Percentiles rank a stretch among this genome's conserved stretches.
Conservation (phyloP, 805 yeast genomes). For the Wickerhamomyces chambardii region DNA sequence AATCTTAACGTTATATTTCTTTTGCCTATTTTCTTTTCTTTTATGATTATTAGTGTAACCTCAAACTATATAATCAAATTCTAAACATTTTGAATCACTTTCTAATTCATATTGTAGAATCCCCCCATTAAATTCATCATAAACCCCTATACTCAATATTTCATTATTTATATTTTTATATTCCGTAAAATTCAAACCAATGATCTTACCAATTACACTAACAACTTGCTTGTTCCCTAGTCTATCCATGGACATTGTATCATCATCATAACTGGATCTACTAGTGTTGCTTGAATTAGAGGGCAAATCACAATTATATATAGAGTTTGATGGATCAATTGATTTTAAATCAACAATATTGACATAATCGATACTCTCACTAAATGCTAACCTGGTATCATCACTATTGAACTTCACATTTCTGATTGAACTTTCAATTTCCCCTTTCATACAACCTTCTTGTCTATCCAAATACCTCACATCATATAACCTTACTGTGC, state of each 20-base stretch:
- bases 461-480: slow-evolving; percentile 21
- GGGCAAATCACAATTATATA: too few relatives aligned
- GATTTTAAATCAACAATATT: slow-evolving; percentile 35
- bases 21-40: too few relatives aligned
- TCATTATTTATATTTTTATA: slow-evolving; percentile 31
- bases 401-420: slow-evolving; percentile 45
- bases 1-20: too few relatives aligned
- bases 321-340: too few relatives aligned
- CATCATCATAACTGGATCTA: too few relatives aligned
- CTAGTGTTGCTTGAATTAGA: too few relatives aligned
- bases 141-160: slow-evolving; percentile 41
- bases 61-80: slow-evolving; percentile 34
- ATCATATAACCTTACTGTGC: slow-evolving; percentile 47
- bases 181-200: slow-evolving; percentile 41
- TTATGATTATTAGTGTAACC: too few relatives aligned
- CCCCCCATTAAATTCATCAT: slow-evolving; percentile 51
- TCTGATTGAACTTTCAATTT: slow-evolving; percentile 39
- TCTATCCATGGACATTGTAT: not conserved
- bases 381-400: slow-evolving; percentile 32
- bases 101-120: slow-evolving; percentile 37
- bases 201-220: slow-evolving; percentile 48
- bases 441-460: slow-evolving; percentile 23
- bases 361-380: slow-evolving; percentile 51
- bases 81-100: slow-evolving; percentile 25
- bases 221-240: slow-evolving; percentile 31